Evolutionary conservation across 2,329 filamentous ascomycete species (phyloP).

Genomic region (Nemania diffusa): DNA sequence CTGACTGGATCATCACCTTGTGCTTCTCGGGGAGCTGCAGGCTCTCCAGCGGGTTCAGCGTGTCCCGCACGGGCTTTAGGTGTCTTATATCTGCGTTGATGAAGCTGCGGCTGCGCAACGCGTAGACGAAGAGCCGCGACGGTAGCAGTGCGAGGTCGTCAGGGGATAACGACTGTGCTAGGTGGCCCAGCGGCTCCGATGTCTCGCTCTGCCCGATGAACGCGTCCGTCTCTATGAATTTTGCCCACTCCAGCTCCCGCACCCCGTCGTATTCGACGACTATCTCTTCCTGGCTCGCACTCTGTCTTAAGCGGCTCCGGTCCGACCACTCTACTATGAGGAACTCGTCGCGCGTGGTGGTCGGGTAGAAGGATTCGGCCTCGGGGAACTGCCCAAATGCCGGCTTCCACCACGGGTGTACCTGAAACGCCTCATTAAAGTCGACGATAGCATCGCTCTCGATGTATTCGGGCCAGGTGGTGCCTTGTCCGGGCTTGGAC

Average conservation of each 20-base stretch:
- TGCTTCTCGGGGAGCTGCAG: constrained; percentile 36
- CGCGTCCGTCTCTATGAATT: constrained; percentile 26
- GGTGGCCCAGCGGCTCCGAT: constrained; percentile 16
- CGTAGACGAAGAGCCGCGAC: constrained; percentile 35
- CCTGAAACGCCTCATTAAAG: constrained; percentile 36
- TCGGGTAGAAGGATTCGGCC: constrained; percentile 31
- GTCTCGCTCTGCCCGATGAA: constrained; percentile 29
- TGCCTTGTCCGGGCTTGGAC: constrained; percentile 27
- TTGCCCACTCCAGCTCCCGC: constrained; percentile 34
- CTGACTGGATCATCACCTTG: constrained; percentile 38
- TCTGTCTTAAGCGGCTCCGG: constrained; percentile 22
- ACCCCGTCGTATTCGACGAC: constrained; percentile 36
- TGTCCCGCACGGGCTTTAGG: constrained; percentile 31
- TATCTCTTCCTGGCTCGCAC: constrained; percentile 28
- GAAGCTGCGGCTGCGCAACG: constrained; percentile 35
- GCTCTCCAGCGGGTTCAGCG: constrained; percentile 34
- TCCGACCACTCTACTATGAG: constrained; percentile 36
- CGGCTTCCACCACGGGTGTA: constrained; percentile 37
- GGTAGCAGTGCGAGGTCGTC: constrained; percentile 35
- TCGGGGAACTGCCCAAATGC: constrained; percentile 35
- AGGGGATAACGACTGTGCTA: constrained; percentile 25
- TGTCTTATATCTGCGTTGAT: constrained; percentile 35
- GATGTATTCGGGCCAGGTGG: constrained; percentile 34
- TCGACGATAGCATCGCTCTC: constrained; percentile 37
- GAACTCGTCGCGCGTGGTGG: constrained; percentile 31